Evolutionary conservation across 306 rosid species (phyloP).

Genomic region (Lathyrus oleraceus): DNA sequence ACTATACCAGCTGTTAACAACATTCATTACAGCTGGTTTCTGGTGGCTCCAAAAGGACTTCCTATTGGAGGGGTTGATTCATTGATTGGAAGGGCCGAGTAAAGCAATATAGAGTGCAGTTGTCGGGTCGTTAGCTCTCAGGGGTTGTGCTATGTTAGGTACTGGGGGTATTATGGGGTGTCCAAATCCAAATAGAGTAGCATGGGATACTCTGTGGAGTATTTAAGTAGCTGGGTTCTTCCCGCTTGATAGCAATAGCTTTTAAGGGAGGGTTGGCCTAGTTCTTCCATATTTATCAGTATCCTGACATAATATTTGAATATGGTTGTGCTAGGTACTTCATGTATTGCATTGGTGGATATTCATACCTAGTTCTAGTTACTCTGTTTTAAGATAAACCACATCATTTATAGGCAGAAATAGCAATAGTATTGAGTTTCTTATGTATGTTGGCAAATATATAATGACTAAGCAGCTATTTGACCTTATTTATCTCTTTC

Average conservation of each 20-base stretch:
- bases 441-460: constrained; percentile 8
- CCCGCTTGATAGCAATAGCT: neutral
- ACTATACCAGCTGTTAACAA: no score
- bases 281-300: neutral
- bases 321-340: constrained; percentile 7
- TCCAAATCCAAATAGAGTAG: neutral
- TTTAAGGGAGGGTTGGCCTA: neutral
- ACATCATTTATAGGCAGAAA: neutral
- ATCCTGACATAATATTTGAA: neutral
- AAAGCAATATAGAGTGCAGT: neutral
- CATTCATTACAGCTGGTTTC: neutral
- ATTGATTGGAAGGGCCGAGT: neutral
- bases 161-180: no score
- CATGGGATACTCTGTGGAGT: neutral
- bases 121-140: no score
- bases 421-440: neutral
- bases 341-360: constrained; percentile 16
- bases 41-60: neutral
- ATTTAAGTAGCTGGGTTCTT: neutral
- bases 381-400: neutral
- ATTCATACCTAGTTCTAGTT: constrained; percentile 16
- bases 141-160: no score
- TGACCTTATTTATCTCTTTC: constrained; percentile 1
- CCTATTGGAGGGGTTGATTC: neutral
- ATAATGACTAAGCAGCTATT: constrained; percentile 18